Base-by-base conservation (phyloP, 176 grass and related monocot genomes). In the Miscanthus lutarioriparius region DNA sequence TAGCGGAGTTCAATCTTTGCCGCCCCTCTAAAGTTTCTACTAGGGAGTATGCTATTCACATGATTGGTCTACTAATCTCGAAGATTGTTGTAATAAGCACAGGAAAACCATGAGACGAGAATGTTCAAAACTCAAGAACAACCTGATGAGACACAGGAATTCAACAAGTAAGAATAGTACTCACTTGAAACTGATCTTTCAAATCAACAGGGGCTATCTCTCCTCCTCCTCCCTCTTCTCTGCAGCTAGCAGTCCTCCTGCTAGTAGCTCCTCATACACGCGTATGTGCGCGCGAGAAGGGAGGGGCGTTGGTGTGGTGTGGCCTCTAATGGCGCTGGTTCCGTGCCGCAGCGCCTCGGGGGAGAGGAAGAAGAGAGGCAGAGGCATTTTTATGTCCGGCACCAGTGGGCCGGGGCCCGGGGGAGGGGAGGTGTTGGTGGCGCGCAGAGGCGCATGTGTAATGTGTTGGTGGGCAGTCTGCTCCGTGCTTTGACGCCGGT, bases 351-450 rank as follows among this genome's bases (percentile, higher is more conserved):
- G 70, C 26, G 27, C 38, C 49, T 20, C 36, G 1, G 1, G 76
- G 47, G 61, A 62, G 87, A 82, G 65, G 87, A 78, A 72, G 87
- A 85, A 75, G 86, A 16, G 76, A 80, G 70, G 22, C 28, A 13
- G 77, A 23, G 20, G 71, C n/a, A 4, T 30, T 85, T 76, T 85
- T 81, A 85, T 85, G 82, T 64, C 28, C 32, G 62, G 70, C 74
- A n/a, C 23, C 70, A 1, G 75, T 68, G 87, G 75, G 67, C 54
- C 7, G 54, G 54, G 51, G 51, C 19, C 35, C 59, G 11, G 73
- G 19, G 22, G n/a, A 8, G 32, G 30, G 58, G 10, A 66, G 86
- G 66, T 88, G 86, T 30, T 88, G 80, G 86, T 87, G 64, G 79
- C 80, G 79, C 70, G 38, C 9, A 5, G 4, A 13, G 20, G 20